These are phyloP conservation scores for Barnettozyma hawaiiensis DNA, from an alignment of 1,139 yeast species.

Conservation along the genomic window DNA sequence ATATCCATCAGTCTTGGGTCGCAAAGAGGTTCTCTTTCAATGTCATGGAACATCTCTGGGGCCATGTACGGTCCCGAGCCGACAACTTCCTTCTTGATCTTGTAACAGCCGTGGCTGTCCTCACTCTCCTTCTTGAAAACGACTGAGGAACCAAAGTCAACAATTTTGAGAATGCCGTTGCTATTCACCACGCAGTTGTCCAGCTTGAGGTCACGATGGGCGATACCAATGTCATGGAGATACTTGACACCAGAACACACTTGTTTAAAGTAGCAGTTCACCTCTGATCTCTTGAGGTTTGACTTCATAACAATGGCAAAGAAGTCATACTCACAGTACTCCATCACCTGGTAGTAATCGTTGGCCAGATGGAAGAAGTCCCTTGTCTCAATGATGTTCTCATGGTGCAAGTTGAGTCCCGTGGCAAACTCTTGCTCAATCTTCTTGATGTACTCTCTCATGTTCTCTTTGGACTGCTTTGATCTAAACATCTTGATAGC, in stretches of 20 bases:
- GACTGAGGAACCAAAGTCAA: slow-evolving; percentile 95
- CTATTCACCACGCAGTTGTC: slow-evolving; percentile 90
- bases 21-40: slow-evolving; percentile 50
- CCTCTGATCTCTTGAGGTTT: slow-evolving; percentile 77
- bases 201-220: slow-evolving; percentile 90
- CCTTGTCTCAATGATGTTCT: slow-evolving; percentile 87
- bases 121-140: slow-evolving; percentile 92
- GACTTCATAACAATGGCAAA: slow-evolving; percentile 98
- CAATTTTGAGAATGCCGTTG: slow-evolving; percentile 82
- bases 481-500: slow-evolving; percentile 97
- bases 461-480: slow-evolving; percentile 73
- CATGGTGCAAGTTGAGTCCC: slow-evolving; percentile 92
- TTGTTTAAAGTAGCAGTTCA: slow-evolving; percentile 87
- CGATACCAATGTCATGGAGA: slow-evolving; percentile 82
- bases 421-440: slow-evolving; percentile 97
- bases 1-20: slow-evolving; percentile 93
- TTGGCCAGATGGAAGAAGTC: slow-evolving; percentile 63
- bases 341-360: slow-evolving; percentile 93
- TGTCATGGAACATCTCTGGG: slow-evolving; percentile 68
- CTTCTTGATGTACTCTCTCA: slow-evolving; percentile 87
- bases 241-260: slow-evolving; percentile 78
- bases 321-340: slow-evolving; percentile 92
- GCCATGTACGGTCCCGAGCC: slow-evolving; percentile 98
- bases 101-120: slow-evolving; percentile 32
- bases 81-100: slow-evolving; percentile 80